Conservation (phyloP, 1,284 basidiomycete species). For the Tremellales sp. region DNA sequence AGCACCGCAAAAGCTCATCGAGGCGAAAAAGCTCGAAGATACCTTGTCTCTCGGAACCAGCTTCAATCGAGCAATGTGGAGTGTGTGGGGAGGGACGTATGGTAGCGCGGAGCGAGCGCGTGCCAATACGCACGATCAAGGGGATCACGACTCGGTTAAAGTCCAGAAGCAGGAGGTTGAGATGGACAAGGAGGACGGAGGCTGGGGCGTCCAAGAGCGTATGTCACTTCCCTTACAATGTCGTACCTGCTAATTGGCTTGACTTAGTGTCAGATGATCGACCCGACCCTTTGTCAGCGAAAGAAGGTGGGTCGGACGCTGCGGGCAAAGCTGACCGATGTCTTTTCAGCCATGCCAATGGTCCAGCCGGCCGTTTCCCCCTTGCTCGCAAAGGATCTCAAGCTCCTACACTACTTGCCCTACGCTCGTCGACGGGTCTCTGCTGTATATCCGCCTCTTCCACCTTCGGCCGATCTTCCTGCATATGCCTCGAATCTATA, state of each 20-base stretch:
- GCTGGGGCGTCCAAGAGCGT: slow-evolving; percentile 21
- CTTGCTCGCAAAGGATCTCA: slow-evolving; percentile 2
- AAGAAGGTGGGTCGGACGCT: slow-evolving; percentile 11
- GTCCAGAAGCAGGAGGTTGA: background rate
- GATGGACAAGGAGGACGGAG: slow-evolving; percentile 15
- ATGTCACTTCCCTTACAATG: slow-evolving; percentile 1
- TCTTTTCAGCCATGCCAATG: slow-evolving; percentile 3
- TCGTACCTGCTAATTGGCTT: slow-evolving; percentile 3
- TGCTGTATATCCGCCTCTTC: slow-evolving; percentile 13
- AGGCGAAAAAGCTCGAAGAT: slow-evolving; percentile 32
- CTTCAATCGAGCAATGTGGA: slow-evolving; percentile 32
- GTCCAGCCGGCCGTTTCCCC: slow-evolving; percentile 3
- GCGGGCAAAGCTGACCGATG: background rate
- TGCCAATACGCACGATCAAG: no score
- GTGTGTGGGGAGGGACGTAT: slow-evolving; percentile 24
- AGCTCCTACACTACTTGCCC: slow-evolving; percentile 25
- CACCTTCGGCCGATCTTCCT: slow-evolving; percentile 1
- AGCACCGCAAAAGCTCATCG: slow-evolving; percentile 14
- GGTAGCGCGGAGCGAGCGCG: no score
- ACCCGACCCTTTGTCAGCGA: slow-evolving; percentile 3
- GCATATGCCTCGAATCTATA: slow-evolving; percentile 11
- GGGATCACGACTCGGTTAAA: no score
- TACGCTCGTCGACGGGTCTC: slow-evolving; percentile 28
- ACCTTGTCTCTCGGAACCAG: slow-evolving; percentile 11
- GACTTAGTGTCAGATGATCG: slow-evolving; percentile 11